Percentiles rank a stretch among this genome's conserved stretches.
Conservation (phyloP, 805 yeast species). For the Kuraishia piskuri region DNA sequence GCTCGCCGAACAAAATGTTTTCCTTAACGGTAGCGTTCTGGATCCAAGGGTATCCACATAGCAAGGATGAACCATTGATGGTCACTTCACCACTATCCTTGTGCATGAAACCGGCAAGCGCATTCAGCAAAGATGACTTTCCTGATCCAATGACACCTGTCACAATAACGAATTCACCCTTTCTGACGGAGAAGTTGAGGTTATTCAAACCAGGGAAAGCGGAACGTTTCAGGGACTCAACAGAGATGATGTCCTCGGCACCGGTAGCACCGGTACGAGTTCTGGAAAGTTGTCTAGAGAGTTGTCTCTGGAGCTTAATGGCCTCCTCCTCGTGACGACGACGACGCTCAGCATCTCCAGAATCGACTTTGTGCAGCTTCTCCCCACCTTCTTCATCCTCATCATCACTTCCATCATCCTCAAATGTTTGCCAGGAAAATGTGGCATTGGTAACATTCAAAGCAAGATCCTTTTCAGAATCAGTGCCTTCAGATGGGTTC, state of each 20-base stretch:
- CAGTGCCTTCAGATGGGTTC: constrained; percentile 19
- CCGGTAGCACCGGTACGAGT: background rate
- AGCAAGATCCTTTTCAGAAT: constrained; percentile 1
- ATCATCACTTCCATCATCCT: constrained; percentile 20
- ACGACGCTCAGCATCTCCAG: constrained; percentile 7
- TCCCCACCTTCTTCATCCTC: constrained; percentile 3
- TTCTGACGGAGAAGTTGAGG: constrained; percentile 42
- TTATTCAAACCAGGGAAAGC: constrained; percentile 43
- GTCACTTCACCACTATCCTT: constrained; percentile 40
- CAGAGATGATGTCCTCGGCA: background rate
- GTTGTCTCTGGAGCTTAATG: constrained; percentile 15
- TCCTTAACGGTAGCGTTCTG: constrained; percentile 74
- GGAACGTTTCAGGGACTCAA: constrained; percentile 19
- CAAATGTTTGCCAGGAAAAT: constrained; percentile 61
- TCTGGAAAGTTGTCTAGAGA: constrained; percentile 16
- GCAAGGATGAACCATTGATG: constrained; percentile 42
- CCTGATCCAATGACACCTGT: constrained; percentile 77
- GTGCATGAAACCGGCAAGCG: constrained; percentile 63
- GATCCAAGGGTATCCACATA: constrained; percentile 63
- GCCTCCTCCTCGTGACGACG: constrained; percentile 6
- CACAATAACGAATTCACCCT: constrained; percentile 65
- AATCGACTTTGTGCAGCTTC: background rate
- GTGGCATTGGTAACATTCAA: constrained; percentile 44
- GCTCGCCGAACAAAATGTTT: constrained; percentile 61
- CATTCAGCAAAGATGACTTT: constrained; percentile 62